Percentiles rank a stretch among this genome's conserved stretches.
Conservation (phyloP, 148 eudicot species). For the Vaccinium vitisidaea region DNA sequence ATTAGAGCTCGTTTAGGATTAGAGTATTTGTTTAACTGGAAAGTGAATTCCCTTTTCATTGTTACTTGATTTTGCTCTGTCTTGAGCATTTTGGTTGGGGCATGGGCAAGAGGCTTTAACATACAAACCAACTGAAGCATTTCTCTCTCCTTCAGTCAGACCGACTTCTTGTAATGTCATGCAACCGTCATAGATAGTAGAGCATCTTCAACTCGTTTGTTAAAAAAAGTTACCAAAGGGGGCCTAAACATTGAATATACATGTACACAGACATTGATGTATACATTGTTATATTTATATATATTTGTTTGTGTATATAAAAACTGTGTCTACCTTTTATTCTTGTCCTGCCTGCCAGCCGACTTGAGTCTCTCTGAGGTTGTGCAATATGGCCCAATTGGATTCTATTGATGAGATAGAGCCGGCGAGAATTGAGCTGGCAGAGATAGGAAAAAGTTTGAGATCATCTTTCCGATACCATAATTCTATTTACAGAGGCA, state of each 20-base stretch:
- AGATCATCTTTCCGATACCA: conserved; percentile 35
- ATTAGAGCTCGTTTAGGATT: too few species aligned
- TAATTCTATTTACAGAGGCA: conserved; percentile 36
- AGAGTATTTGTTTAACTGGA: too few species aligned
- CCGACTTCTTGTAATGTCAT: too few species aligned
- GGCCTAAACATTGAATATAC: neutral
- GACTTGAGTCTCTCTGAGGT: neutral
- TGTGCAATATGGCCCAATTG: conserved; percentile 35
- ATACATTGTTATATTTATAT: neutral
- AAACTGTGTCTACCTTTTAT: neutral
- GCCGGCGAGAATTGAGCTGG: conserved; percentile 35
- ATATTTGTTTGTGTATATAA: neutral
- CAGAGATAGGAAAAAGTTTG: conserved; percentile 46
- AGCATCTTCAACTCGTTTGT: neutral
- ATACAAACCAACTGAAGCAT: too few species aligned
- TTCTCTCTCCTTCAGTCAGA: too few species aligned
- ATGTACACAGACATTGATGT: neutral
- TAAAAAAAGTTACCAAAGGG: neutral
- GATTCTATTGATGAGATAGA: conserved; percentile 35
- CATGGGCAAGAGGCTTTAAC: too few species aligned
- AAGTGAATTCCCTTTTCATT: too few species aligned
- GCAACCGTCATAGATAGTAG: too few species aligned
- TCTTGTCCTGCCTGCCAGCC: too few species aligned
- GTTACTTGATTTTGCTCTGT: too few species aligned
- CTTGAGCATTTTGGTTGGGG: too few species aligned